phyloP scores from a whole-genome alignment of 495 filamentous ascomycete species.

The Podospora comata region DNA sequence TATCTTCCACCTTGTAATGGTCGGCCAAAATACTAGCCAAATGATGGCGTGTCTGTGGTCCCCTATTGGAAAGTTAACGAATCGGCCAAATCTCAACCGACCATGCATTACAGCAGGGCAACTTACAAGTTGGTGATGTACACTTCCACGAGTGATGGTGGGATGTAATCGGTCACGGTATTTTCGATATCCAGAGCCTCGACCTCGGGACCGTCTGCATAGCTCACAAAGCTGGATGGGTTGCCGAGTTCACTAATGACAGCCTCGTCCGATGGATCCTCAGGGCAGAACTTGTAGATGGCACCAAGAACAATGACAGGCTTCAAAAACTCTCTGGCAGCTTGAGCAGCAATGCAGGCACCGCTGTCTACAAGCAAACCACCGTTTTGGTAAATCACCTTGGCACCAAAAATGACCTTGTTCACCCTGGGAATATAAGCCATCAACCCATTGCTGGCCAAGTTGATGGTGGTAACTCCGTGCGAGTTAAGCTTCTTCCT shows the following conservation, averaged over 20 bases:
- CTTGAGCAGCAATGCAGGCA: constrained; percentile 72
- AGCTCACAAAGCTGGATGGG: constrained; percentile 66
- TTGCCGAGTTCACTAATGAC: constrained; percentile 78
- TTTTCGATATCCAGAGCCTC: constrained; percentile 75
- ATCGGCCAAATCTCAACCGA: constrained; percentile 29
- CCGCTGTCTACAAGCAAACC: constrained; percentile 77
- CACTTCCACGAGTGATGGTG: constrained; percentile 74
- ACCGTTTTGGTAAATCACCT: constrained; percentile 82
- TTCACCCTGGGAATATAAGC: constrained; percentile 90
- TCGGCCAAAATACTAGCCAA: constrained; percentile 77
- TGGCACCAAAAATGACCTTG: constrained; percentile 86
- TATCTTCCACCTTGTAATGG: constrained; percentile 81
- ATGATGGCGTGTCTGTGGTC: constrained; percentile 76
- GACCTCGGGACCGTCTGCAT: constrained; percentile 69
- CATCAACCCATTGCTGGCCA: constrained; percentile 80
- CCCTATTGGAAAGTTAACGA: constrained; percentile 44
- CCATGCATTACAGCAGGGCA: background rate
- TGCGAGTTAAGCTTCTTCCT: constrained; percentile 70
- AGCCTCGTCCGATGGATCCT: constrained; percentile 76
- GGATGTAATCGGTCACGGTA: constrained; percentile 78
- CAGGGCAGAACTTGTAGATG: constrained; percentile 86
- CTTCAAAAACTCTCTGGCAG: constrained; percentile 72
- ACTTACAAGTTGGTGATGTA: constrained; percentile 93
- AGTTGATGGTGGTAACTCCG: constrained; percentile 75
- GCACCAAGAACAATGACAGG: constrained; percentile 81